These are phyloP conservation scores for Plasmodium knowlesi DNA, from an alignment of 169 alveolate species.

Conservation along the genomic window DNA sequence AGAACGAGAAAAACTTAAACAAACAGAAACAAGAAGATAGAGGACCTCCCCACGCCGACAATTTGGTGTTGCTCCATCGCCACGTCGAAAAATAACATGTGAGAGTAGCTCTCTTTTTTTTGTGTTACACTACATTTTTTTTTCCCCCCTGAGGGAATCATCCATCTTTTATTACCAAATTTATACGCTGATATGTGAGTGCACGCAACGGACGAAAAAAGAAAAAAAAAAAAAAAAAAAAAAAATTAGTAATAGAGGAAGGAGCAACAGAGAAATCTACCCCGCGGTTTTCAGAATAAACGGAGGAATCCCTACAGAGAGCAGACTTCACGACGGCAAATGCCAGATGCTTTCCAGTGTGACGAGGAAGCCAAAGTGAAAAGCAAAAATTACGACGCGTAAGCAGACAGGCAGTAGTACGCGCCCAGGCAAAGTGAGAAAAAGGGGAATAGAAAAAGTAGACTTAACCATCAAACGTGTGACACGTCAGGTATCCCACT, in stretches of 20 bases:
- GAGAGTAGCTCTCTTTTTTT: background rate
- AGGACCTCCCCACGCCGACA: background rate
- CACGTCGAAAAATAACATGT: background rate
- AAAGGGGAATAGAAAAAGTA: background rate
- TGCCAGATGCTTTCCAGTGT: background rate
- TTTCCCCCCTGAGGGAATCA: background rate
- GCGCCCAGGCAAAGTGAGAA: background rate
- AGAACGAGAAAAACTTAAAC: background rate
- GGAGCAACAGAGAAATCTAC: background rate
- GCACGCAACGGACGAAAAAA: background rate
- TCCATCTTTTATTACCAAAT: background rate
- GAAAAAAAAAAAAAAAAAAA: no score
- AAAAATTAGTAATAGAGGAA: background rate
- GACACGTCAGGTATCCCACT: background rate
- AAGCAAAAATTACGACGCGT: background rate
- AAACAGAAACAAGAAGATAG: background rate
- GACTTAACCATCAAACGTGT: background rate
- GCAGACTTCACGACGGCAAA: background rate
- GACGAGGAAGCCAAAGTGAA: background rate
- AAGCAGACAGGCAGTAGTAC: background rate
- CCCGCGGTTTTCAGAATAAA: background rate
- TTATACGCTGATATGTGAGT: background rate
- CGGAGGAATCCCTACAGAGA: background rate
- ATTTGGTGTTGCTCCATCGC: background rate
- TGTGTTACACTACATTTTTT: background rate